Conservation (phyloP, 2,329 filamentous ascomycete genomes). For the Pseudogymnoascus sp. region DNA sequence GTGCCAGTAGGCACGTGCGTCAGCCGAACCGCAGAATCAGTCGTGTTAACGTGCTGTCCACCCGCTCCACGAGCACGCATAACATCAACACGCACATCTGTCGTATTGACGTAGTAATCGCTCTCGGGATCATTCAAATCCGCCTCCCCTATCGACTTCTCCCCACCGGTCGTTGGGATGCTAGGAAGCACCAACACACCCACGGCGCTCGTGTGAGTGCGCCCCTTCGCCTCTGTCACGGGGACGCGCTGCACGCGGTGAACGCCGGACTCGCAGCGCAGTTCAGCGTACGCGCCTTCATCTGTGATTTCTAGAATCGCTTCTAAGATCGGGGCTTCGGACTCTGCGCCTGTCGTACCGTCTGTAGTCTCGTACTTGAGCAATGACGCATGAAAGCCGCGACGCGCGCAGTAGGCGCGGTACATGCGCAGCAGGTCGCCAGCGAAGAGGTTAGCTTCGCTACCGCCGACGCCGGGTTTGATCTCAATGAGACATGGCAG, state of each 20-base stretch:
- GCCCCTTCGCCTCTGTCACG: slow-evolving; percentile 80
- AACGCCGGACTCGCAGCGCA: slow-evolving; percentile 86
- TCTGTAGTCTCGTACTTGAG: slow-evolving; percentile 77
- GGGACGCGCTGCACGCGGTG: slow-evolving; percentile 93
- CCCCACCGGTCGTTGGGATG: slow-evolving; percentile 51
- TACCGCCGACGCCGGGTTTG: slow-evolving; percentile 81
- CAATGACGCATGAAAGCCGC: slow-evolving; percentile 56
- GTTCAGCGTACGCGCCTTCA: slow-evolving; percentile 67
- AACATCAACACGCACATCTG: slow-evolving; percentile 76
- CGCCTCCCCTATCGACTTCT: slow-evolving; percentile 42
- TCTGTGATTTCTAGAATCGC: slow-evolving; percentile 77
- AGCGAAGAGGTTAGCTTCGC: slow-evolving; percentile 86
- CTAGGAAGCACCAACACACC: slow-evolving; percentile 88
- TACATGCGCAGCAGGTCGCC: slow-evolving; percentile 89
- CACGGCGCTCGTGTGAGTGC: slow-evolving; percentile 88
- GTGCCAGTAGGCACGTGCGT: slow-evolving; percentile 85
- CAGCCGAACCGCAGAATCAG: slow-evolving; percentile 87
- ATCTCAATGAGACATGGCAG: slow-evolving; percentile 89
- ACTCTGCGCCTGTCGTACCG: slow-evolving; percentile 47
- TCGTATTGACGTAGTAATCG: slow-evolving; percentile 81
- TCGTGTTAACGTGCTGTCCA: slow-evolving; percentile 97
- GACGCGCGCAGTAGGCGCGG: slow-evolving; percentile 62
- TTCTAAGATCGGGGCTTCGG: slow-evolving; percentile 69
- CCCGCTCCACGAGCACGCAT: slow-evolving; percentile 90
- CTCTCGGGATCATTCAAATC: slow-evolving; percentile 77